Evolutionary conservation across 169 alveolate species (phyloP), one percentile per base, ranked within the genome.

Genomic region (Theileria parva): DNA sequence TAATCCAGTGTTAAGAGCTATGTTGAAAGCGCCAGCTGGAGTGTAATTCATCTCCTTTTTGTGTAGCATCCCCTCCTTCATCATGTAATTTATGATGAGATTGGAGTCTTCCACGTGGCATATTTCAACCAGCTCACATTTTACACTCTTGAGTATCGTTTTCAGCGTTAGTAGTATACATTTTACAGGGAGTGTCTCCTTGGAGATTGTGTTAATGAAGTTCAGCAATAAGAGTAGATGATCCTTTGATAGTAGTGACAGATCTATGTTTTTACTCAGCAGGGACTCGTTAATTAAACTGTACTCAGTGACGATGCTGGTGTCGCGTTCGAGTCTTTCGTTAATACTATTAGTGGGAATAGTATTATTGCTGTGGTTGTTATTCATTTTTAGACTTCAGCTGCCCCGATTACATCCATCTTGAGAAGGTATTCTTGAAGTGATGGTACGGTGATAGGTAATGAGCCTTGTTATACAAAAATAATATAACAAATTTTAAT

Each of bases 21-120:
- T 61, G 50, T 74, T 23, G 65, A 44, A 75, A 4, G 79, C 79
- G 0, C 88, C 88, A 12, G 30, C 57, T 9, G 21, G 19, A 8
- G 64, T 71, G n/a, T 27, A 50, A n/a, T 44, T 74, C 25, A 81
- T 28, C 53, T 25, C 71, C 57, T 81, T 81, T 34, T 81, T 81
- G 80, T 81, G 88, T 27, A 81, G 34, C 61, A 81, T 73, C 11
- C 88, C 88, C 30, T 81, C 88, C 72, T 72, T 70, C 44, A 66
- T 73, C 28, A 81, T 71, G 63, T 65, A 70, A 48, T 81, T 80
- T 15, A 21, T 37, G 19, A 81, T 76, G 75, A 77, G 78, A 44
- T 72, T 78, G 48, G 48, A 27, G 23, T 74, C 28, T 23, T 81
- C 88, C 68, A 71, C 76, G 65, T 74, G 74, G 59, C 88, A 81